Base-by-base conservation (phyloP, 805 yeast genomes). In the Sugiyamaella marilandica region DNA sequence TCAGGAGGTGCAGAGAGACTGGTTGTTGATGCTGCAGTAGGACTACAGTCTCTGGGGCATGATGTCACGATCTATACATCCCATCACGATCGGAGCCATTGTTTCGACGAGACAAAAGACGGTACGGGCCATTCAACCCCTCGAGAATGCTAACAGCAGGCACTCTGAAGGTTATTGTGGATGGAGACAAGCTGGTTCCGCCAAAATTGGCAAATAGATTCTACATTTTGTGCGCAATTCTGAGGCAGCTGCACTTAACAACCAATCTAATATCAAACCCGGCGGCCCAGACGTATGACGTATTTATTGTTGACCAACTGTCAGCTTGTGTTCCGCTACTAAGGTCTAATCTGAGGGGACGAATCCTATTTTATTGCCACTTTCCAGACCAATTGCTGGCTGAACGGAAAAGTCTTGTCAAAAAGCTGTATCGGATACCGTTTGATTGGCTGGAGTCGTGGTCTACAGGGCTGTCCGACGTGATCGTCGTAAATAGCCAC, bases 11-110 rank as follows among this genome's bases (percentile, higher is more conserved):
- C 99, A 1, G 99, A 94, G 66, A 76, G 99, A 54, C 76, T 95
- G n/a, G 90, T 94, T 1, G 96, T 94, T 0, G 99, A 94, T 69
- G 90, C 95, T 2, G 99, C 98, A 0, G 73, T 89, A 2, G 96
- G 96, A 0, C 71, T 94, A 26, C 89, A 92, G 63, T 75, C 80
- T 2, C 68, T 74, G 31, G 82, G 83, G 5, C 83, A 86, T 64
- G 74, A 73, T 0, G 82, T 94, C 10, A 74, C 76, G 1, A 76
- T 91, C 4, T 89, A 77, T 70, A 92, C 99, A 0, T 90, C 97
- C 0, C 96, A 94, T 65, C 91, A 96, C 69, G 97, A 94, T 66
- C 76, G 68, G 52, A 66, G 72, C 1, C 99, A 94, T 66, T 87
- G 97, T 63, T 94, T 94, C 66, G 98, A 92, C 59, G 99, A 94